A percentile compares a stretch with the other conserved stretches of the same genome.
phyloP scores from a whole-genome alignment of 805 yeast species.

The Pichia exigua region DNA sequence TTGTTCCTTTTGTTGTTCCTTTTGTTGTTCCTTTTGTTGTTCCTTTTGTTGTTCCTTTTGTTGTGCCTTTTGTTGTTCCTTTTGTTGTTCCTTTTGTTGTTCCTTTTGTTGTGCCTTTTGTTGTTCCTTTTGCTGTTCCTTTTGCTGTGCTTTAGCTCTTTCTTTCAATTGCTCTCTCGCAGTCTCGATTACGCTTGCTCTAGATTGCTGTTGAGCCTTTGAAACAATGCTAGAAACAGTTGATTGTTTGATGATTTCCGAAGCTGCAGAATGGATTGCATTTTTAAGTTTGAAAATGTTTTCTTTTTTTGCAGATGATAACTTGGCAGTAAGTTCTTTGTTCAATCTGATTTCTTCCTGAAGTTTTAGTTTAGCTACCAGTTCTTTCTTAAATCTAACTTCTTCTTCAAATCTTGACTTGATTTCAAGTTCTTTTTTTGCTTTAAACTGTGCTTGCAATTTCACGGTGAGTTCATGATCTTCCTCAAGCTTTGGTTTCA shows the following conservation, averaged over 20 bases:
- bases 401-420: not conserved
- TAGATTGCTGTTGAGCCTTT: constrained; percentile 5
- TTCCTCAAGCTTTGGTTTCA: not conserved
- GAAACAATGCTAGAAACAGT: not conserved
- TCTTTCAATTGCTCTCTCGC: constrained; percentile 11
- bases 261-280: not conserved
- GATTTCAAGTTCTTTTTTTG: not conserved
- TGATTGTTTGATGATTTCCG: not conserved
- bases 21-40: constrained; percentile 2
- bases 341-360: not conserved
- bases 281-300: not conserved
- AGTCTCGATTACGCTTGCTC: constrained; percentile 4
- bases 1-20: constrained; percentile 4
- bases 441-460: not conserved
- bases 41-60: not conserved
- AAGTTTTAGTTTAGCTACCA: not conserved
- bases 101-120: constrained; percentile 1
- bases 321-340: not conserved
- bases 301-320: not conserved
- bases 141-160: not conserved
- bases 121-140: not conserved
- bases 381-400: not conserved
- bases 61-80: too few relatives aligned
- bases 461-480: not conserved
- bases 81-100: constrained; percentile 3